phyloP scores from a whole-genome alignment of 257 asterid species.

The Primulina tabacum region DNA sequence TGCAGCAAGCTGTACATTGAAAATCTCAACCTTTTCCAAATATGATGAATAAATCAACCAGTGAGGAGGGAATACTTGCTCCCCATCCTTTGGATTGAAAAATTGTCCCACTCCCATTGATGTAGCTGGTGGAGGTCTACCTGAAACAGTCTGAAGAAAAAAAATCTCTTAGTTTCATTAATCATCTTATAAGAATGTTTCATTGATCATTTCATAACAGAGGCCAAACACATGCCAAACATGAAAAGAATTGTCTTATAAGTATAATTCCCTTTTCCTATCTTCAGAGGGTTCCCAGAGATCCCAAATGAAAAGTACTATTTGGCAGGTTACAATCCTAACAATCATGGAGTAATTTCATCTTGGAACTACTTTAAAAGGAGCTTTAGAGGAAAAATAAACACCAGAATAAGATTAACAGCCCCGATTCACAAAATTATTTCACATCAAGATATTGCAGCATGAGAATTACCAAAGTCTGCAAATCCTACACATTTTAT shows the following conservation, averaged over 20 bases:
- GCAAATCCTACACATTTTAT: conserved; percentile 12
- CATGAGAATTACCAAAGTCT: conserved; percentile 13
- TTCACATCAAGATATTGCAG: conserved; percentile 8
- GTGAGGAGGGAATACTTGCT: conserved; percentile 50
- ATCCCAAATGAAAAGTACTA: neutral
- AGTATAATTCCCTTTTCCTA: neutral
- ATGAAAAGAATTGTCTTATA: conserved; percentile 8
- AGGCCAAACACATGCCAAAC: neutral
- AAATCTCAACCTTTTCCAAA: conserved; percentile 54
- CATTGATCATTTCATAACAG: neutral
- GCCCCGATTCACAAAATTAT: conserved; percentile 7
- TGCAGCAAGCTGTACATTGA: conserved; percentile 23
- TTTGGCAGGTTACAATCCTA: conserved; percentile 2
- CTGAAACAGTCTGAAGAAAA: conserved; percentile 75
- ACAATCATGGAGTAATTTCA: neutral
- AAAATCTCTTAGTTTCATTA: conserved; percentile 24
- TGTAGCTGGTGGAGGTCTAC: conserved; percentile 95
- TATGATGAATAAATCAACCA: conserved; percentile 50
- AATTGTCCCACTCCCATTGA: conserved; percentile 99
- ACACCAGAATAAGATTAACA: neutral
- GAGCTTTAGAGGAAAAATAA: neutral
- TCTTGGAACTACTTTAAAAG: neutral
- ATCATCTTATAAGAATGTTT: too few relatives aligned
- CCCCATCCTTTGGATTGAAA: conserved; percentile 72
- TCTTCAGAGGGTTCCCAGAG: neutral